Percentiles rank a stretch among this genome's conserved stretches.
phyloP scores from a whole-genome alignment of 2,329 filamentous ascomycete genomes.

The Penicillium brasilianum region DNA sequence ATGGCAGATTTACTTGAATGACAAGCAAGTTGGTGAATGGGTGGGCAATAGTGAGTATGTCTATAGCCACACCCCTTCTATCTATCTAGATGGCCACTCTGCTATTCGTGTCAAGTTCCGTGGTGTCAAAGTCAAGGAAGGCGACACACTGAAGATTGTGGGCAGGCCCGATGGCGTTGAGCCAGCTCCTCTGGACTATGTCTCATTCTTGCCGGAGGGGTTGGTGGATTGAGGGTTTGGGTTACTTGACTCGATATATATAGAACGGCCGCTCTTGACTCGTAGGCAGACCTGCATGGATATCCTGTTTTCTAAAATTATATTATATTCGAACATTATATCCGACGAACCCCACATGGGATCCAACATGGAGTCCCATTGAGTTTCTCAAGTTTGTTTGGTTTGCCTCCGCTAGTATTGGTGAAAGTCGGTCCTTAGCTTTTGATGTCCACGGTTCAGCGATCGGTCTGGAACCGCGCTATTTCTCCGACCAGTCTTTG shows the following conservation, averaged over 20 bases:
- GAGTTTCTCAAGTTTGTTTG: too few relatives aligned
- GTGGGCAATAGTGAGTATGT: constrained; percentile 63
- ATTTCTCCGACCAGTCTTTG: too few relatives aligned
- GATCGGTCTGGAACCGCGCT: too few relatives aligned
- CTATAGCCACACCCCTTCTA: constrained; percentile 63
- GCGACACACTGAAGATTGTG: constrained; percentile 60
- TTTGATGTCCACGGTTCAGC: too few relatives aligned
- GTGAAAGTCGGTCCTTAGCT: too few relatives aligned
- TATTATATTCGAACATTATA: too few relatives aligned
- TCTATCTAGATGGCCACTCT: constrained; percentile 68
- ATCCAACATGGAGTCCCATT: too few relatives aligned
- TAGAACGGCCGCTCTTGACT: too few relatives aligned
- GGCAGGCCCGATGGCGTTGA: constrained; percentile 65
- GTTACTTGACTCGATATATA: neutral
- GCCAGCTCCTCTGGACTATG: constrained; percentile 69
- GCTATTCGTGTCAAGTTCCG: constrained; percentile 66
- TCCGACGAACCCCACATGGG: too few relatives aligned
- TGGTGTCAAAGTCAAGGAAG: constrained; percentile 55
- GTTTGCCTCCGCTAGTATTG: too few relatives aligned
- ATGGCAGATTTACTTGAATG: constrained; percentile 62
- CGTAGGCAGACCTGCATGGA: too few relatives aligned
- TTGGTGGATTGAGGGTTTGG: constrained; percentile 55
- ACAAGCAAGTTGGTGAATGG: constrained; percentile 62
- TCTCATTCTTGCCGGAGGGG: constrained; percentile 64
- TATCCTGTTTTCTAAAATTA: too few relatives aligned